Base-by-base conservation (phyloP, 2,329 filamentous ascomycete genomes). In the Tolypocladium ovalisporum region DNA sequence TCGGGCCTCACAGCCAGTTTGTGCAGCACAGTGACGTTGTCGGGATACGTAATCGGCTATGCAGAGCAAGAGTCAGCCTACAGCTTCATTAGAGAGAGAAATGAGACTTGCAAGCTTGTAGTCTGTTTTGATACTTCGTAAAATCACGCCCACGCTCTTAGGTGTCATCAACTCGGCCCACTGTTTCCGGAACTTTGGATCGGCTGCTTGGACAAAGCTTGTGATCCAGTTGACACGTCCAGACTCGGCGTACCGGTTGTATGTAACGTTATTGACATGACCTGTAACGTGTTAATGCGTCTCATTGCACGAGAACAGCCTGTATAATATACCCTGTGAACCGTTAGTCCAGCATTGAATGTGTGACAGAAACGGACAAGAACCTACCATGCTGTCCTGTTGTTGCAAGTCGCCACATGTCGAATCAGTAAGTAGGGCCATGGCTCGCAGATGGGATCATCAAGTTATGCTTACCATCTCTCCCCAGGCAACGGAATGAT, bases 211-310 rank as follows among this genome's bases (percentile, higher is more conserved):
- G 5, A 84, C 87, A 63, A 89, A 86, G 66, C 90, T 87, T 57
- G 79, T 77, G 32, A 85, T 79, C 87, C 89, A 96, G 65, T 91
- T 89, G 36, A 93, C 82, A 39, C 92, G 82, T 4, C 85, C 86
- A 7, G 87, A 86, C 70, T 97, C 92, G 39, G 90, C 90, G 70
- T 89, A 96, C 60, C 88, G 82, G 64, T 88, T 85, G 71, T 96
- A 96, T 62, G 82, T 83, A 61, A 92, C 85, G 65, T 96, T 96
- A 70, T 96, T 96, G 54, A 96, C 87, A 70, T 96, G 90, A 9
- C 67, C 68, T 71, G 37, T 19, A 32, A 10, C 4, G 1, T 7
- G 49, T 62, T 57, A 62, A 42, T 17, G 1, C 7, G 13, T 19
- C 3, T 24, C 13, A 19, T 2, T 8, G n/a, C n/a, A n/a, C 1